Evolutionary conservation across 257 asterid genomes (phyloP).

Genomic region (Solanum chiquidenum): DNA sequence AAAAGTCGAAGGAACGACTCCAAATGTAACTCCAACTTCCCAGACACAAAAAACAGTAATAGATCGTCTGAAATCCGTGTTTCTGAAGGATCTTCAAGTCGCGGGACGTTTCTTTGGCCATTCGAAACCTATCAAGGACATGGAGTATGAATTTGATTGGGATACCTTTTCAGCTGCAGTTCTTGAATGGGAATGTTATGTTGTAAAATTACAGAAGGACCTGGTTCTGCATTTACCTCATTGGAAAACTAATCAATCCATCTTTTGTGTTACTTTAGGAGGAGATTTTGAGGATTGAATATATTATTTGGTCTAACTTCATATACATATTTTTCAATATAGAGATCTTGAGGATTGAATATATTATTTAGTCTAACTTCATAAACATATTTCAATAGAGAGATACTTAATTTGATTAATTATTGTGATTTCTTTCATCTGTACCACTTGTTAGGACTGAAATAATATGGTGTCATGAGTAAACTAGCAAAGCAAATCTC

Average conservation of each 20-base stretch:
- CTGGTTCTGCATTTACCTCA: slow-evolving; percentile 34
- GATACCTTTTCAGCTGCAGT: slow-evolving; percentile 29
- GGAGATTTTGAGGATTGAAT: slow-evolving; percentile 5
- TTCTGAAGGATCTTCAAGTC: slow-evolving; percentile 34
- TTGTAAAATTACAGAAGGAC: slow-evolving; percentile 28
- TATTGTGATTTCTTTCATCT: not conserved
- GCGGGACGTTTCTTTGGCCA: slow-evolving; percentile 19
- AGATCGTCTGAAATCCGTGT: slow-evolving; percentile 15
- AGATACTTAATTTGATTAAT: not conserved
- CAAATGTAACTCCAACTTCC: slow-evolving; percentile 17
- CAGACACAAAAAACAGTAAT: slow-evolving; percentile 18
- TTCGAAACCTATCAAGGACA: slow-evolving; percentile 2
- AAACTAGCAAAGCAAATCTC: no score
- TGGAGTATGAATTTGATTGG: slow-evolving; percentile 21
- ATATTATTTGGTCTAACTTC: not conserved
- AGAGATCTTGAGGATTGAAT: no score
- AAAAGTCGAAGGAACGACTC: slow-evolving; percentile 9
- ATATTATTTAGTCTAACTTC: no score
- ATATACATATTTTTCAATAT: not conserved
- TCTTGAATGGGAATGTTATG: slow-evolving; percentile 62
- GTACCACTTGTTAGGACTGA: not conserved
- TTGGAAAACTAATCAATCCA: slow-evolving; percentile 51
- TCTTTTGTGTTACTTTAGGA: slow-evolving; percentile 19
- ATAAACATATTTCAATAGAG: no score
- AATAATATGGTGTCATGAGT: not conserved